These are phyloP conservation scores for Stephanodiscus minutulus DNA, from an alignment of 108 stramenopile genomes.

Conservation along the genomic window DNA sequence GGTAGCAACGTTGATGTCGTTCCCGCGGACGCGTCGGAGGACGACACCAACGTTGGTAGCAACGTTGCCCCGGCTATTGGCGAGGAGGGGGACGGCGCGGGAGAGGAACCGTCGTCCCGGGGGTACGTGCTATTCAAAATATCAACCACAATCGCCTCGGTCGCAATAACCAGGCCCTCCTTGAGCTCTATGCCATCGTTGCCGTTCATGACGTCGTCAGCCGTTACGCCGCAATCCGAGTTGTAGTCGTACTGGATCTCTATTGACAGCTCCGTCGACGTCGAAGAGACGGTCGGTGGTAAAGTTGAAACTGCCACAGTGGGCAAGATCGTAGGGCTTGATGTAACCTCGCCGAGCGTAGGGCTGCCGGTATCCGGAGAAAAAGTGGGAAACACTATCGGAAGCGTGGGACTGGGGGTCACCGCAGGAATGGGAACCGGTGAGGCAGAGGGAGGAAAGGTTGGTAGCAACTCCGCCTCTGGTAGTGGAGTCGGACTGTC, in stretches of 20 bases:
- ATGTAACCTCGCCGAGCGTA: not conserved
- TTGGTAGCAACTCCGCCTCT: not conserved
- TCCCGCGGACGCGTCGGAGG: not conserved
- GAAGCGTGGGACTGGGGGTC: not conserved
- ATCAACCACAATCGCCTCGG: conserved; percentile 22
- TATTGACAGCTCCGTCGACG: not conserved
- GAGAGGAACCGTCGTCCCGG: conserved; percentile 6
- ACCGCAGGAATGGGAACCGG: not conserved
- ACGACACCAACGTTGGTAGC: not conserved
- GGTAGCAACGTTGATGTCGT: too few species aligned
- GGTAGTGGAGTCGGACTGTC: not conserved
- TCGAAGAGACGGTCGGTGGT: not conserved
- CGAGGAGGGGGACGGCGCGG: not conserved
- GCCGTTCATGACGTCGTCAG: conserved; percentile 33
- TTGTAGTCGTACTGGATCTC: conserved; percentile 13
- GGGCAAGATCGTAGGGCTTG: not conserved
- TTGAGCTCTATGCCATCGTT: conserved; percentile 26
- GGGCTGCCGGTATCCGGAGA: not conserved
- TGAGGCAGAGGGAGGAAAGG: not conserved
- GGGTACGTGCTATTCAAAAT: conserved; percentile 44
- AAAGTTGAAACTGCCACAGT: not conserved
- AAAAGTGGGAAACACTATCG: not conserved
- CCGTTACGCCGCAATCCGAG: conserved; percentile 45
- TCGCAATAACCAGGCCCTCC: conserved; percentile 28
- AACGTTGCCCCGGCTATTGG: not conserved